phyloP scores from a whole-genome alignment of 2,329 filamentous ascomycete genomes.

The Stenocarpella maydis region DNA sequence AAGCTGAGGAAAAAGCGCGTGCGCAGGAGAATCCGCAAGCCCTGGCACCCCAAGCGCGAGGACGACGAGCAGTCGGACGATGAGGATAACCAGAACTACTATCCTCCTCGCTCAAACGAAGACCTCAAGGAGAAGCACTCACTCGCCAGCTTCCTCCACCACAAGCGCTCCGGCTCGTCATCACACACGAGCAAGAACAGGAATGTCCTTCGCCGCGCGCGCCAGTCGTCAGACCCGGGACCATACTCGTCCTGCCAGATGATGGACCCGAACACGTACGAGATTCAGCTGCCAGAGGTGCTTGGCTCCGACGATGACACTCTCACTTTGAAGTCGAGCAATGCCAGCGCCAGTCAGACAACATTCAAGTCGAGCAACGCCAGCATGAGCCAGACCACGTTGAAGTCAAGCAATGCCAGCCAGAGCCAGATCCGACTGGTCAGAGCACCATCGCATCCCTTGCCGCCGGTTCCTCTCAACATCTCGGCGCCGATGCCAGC shows the following conservation, averaged over 20 bases:
- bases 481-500: conserved; percentile 60
- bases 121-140: conserved; percentile 36
- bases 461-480: conserved; percentile 40
- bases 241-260: conserved; percentile 28
- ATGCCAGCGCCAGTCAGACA: conserved; percentile 37
- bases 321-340: conserved; percentile 23
- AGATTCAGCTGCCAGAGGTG: conserved; percentile 40
- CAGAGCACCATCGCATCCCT: conserved; percentile 26
- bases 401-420: conserved; percentile 11
- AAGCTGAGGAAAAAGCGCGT: conserved; percentile 57
- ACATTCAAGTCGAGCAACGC: conserved; percentile 31
- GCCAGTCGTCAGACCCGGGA: conserved; percentile 33
- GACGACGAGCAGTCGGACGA: conserved; percentile 40
- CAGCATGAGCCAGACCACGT: conserved; percentile 35
- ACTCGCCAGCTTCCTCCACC: conserved; percentile 32
- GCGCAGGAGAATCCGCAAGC: conserved; percentile 49
- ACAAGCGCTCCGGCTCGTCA: conserved; percentile 32
- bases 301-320: conserved; percentile 42
- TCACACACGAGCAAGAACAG: conserved; percentile 26
- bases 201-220: conserved; percentile 29
- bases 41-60: conserved; percentile 41
- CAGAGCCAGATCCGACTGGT: conserved; percentile 30
- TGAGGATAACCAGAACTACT: conserved; percentile 37
- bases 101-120: conserved; percentile 39
- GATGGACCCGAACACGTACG: conserved; percentile 31